Evolutionary conservation across 192 early-diverging fungal species (phyloP).

Genomic region (Coemansia sp.): DNA sequence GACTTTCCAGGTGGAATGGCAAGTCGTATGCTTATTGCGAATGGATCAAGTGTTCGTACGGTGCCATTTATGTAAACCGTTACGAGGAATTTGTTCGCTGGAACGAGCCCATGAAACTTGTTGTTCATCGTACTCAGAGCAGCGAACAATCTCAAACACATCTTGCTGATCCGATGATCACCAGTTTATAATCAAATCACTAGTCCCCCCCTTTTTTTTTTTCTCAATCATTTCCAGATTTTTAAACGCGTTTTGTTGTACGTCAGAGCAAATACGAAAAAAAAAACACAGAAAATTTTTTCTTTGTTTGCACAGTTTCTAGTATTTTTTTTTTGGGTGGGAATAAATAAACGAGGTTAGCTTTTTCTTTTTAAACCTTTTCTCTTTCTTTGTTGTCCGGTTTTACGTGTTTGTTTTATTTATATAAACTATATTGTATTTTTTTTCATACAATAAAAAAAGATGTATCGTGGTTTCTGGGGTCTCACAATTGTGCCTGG

Average conservation of each 20-base stretch:
- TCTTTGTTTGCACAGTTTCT: neutral
- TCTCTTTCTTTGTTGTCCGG: conserved; percentile 7
- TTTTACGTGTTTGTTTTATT: neutral
- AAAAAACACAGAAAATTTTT: conserved; percentile 1
- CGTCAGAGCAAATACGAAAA: neutral
- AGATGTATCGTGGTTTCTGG: conserved; percentile 63
- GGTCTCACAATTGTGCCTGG: conserved; percentile 70
- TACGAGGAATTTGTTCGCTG: too few relatives aligned
- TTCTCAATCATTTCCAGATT: neutral
- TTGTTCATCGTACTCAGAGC: too few relatives aligned
- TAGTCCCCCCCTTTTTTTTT: neutral
- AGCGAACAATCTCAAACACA: too few relatives aligned
- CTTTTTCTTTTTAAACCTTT: conserved; percentile 5
- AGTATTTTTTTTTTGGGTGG: too few relatives aligned
- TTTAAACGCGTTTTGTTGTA: neutral
- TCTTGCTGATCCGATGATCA: neutral
- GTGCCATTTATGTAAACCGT: too few relatives aligned
- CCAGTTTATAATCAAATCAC: neutral
- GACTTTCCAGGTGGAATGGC: too few relatives aligned
- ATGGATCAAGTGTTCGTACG: too few relatives aligned
- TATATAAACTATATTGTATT: neutral
- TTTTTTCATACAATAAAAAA: conserved; percentile 8
- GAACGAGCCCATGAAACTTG: too few relatives aligned
- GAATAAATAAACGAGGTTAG: too few relatives aligned
- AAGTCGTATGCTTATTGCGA: too few relatives aligned